Conservation (phyloP, 2,329 filamentous ascomycete species). For the Epichloe aotearoae region DNA sequence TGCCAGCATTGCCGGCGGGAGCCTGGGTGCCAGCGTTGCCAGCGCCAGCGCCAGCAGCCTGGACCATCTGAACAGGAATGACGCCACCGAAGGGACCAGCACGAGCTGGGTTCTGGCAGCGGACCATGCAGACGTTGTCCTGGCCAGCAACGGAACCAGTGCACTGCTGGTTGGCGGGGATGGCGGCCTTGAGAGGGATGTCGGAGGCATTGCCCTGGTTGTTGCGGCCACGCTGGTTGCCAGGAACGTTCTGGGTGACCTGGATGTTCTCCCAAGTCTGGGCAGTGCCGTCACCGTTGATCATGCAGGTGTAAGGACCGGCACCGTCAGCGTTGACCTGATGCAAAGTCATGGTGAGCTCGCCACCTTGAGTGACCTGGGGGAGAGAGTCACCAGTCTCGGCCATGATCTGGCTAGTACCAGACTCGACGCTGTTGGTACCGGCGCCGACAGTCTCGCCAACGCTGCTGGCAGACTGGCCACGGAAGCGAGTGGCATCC, state of each 20-base stretch:
- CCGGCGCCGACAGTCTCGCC: slow-evolving; percentile 46
- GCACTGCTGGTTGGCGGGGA: slow-evolving; percentile 42
- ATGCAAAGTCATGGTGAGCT: slow-evolving; percentile 48
- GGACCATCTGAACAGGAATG: slow-evolving; percentile 5
- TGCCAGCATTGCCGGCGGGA: not conserved
- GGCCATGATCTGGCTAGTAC: slow-evolving; percentile 43
- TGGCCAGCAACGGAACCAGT: slow-evolving; percentile 47
- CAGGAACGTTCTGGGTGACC: slow-evolving; percentile 29
- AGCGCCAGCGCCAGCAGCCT: not conserved
- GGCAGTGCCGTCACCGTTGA: slow-evolving; percentile 47
- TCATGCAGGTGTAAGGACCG: slow-evolving; percentile 52
- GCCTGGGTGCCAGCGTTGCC: not conserved
- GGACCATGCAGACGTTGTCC: slow-evolving; percentile 47
- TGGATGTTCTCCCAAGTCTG: slow-evolving; percentile 37
- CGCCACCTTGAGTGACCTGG: slow-evolving; percentile 44
- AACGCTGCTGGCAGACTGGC: slow-evolving; percentile 35
- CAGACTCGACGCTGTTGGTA: slow-evolving; percentile 41
- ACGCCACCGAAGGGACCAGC: slow-evolving; percentile 4
- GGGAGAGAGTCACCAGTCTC: slow-evolving; percentile 40
- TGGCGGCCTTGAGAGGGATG: slow-evolving; percentile 41
- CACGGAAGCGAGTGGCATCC: slow-evolving; percentile 49
- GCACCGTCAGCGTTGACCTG: slow-evolving; percentile 56
- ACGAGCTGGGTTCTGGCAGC: slow-evolving; percentile 45
- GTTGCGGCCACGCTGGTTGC: slow-evolving; percentile 25
- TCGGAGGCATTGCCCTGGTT: slow-evolving; percentile 26